These are phyloP conservation scores for Colletotrichum zoysiae DNA, from an alignment of 2,329 filamentous ascomycete genomes.

Conservation along the genomic window DNA sequence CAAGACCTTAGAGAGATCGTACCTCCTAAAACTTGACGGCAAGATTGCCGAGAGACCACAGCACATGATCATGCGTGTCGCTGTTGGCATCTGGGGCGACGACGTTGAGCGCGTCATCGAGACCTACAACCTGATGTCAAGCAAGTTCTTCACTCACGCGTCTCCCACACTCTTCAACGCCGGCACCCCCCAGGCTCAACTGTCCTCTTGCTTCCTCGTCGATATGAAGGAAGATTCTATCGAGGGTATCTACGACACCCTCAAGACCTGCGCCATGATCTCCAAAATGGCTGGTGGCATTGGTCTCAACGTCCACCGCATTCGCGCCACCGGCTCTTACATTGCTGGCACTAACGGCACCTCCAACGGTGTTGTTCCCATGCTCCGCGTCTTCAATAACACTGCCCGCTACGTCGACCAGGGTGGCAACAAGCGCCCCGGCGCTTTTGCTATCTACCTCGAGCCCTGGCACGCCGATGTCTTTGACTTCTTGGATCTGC, in stretches of 20 bases:
- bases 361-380: constrained; percentile 96
- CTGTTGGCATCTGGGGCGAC: constrained; percentile 96
- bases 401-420: constrained; percentile 98
- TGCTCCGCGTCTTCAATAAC: constrained; percentile 99
- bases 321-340: constrained; percentile 96
- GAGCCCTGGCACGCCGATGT: constrained; percentile 99
- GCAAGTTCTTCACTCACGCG: constrained; percentile 98
- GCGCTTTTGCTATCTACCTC: constrained; percentile 98
- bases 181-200: constrained; percentile 91
- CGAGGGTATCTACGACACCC: constrained; percentile 98
- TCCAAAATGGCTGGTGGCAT: constrained; percentile 99
- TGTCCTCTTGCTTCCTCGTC: constrained; percentile 98
- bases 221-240: constrained; percentile 99
- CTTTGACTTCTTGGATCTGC: constrained; percentile 95
- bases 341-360: constrained; percentile 98
- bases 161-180: constrained; percentile 99
- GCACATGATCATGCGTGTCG: constrained; percentile 99
- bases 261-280: constrained; percentile 99
- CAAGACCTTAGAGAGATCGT: constrained; percentile 98
- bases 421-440: constrained; percentile 98
- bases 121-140: constrained; percentile 99
- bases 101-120: constrained; percentile 95
- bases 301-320: constrained; percentile 95
- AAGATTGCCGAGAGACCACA: constrained; percentile 98
- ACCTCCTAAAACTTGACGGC: constrained; percentile 93